Evolutionary conservation across 805 yeast species (phyloP), one percentile per base, ranked within the genome.

Genomic region (Peterozyma xylosa): DNA sequence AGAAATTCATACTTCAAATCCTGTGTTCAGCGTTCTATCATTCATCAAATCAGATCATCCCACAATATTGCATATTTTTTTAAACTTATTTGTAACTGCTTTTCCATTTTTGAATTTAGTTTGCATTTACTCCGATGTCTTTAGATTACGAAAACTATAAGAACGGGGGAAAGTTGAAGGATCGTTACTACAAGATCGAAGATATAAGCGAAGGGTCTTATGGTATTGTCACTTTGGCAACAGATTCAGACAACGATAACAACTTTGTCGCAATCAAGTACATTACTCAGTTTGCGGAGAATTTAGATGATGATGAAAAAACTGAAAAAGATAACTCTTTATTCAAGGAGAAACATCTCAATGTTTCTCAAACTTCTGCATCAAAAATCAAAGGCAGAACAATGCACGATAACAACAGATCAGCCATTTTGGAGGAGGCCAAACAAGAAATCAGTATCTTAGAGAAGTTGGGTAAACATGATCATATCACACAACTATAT

Each of bases 171-270:
- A 68, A 84, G 38, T 67, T 87, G 45, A 73, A 80, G 47, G 70
- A 70, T 43, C 69, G 85, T 45, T 91, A 88, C 64, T 66, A 68
- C 46, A 82, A 82, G 53, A 70, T 88, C 17, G 79, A 77, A 46
- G 86, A 81, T 56, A 76, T 91, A 47, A 86, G 90, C 57, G 90
- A 87, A 60, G 98, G 98, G 30, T 87, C 97, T 0, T 91, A 87
- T 62, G 98, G 98, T 41, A 75, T 85, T 39, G 98, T 91, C 9
- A 80, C 95, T 2, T 71, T 91, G 21, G 97, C 96, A 9, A 80
- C 79, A 54, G 96, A 91, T 60, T 70, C 72, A 21, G 63, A 67
- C 34, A 47, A 57, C 30, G 53, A 59, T 30, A 55, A 68, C 49
- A 66, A 68, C 44, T 63, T 85, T 39, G 95, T 86, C 29, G 98